Evolutionary conservation across 768 basidiomycete genomes (phyloP).

Genomic region (Mycena venus): DNA sequence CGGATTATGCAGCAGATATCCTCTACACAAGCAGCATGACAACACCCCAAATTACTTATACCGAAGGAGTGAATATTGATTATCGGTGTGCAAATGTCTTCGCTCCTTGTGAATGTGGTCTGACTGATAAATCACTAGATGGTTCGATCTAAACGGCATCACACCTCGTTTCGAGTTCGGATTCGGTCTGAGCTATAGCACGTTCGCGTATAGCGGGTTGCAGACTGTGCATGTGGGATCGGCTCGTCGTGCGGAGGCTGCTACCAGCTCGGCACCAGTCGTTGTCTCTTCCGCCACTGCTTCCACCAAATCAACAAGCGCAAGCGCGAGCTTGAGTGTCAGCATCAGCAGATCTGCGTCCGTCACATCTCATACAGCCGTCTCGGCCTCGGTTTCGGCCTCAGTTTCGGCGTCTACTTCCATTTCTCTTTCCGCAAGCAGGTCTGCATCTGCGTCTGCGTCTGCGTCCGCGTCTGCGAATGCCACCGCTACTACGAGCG

Average conservation of each 20-base stretch:
- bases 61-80: conserved; percentile 36
- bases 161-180: conserved; percentile 43
- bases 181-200: conserved; percentile 58
- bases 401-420: too few species aligned
- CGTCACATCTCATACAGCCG: background rate
- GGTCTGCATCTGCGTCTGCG: conserved; percentile 18
- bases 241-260: background rate
- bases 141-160: conserved; percentile 48
- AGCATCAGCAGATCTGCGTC: background rate
- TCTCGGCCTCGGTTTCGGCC: too few species aligned
- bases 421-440: conserved; percentile 20
- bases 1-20: conserved; percentile 58
- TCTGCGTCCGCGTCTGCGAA: too few species aligned
- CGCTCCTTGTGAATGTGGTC: background rate
- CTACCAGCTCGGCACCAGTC: background rate
- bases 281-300: background rate
- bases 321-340: background rate
- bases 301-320: background rate
- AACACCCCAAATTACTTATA: background rate
- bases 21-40: background rate
- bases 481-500: conserved; percentile 29
- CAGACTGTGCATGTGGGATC: background rate
- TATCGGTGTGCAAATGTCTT: conserved; percentile 35
- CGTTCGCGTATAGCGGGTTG: conserved; percentile 31
- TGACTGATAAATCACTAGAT: background rate